Evolutionary conservation across 2,329 filamentous ascomycete genomes (phyloP), one percentile per base, ranked within the genome.

Genomic region (Aotearoamyces nothofagi): DNA sequence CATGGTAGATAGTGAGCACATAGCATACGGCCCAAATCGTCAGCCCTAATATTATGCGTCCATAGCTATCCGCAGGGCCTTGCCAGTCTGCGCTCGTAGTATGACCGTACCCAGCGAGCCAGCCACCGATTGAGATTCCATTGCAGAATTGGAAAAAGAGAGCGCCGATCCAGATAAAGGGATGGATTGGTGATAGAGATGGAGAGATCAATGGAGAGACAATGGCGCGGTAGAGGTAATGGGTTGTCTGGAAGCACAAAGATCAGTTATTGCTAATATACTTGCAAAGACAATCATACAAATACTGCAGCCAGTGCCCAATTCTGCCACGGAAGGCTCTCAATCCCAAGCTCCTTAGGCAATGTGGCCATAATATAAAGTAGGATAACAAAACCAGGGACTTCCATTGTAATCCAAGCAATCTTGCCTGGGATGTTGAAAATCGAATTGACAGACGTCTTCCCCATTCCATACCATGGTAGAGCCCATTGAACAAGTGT

Each of bases 171-270:
- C 76, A 77, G 39, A 94, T 66, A 15, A 70, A 31, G 2, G 68
- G 48, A 52, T 92, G 80, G 40, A 93, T 80, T 6, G 87, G 87
- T 4, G 84, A 83, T 78, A 98, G 94, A 59, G 76, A 84, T 0
- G 87, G 87, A 38, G 87, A 82, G 39, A 87, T 62, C 33, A 92
- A 58, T 3, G 90, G 87, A 32, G 74, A 78, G 36, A 92, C 55
- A 32, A 96, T 53, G 7, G 90, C 86, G 37, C 90, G 82, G 63
- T 98, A 92, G 47, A 72, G 41, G 61, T 98, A 98, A 58, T 98
- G 90, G 32, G 87, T 69, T 17, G 79, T 62, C 61, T 80, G 14
- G n/a, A n/a, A n/a, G 9, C 10, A 13, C n/a, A 10, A 24, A 20
- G 13, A 17, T 15, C 12, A 14, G n/a, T 5, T n/a, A n/a, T n/a